Evolutionary conservation across 1,139 yeast genomes (phyloP), one percentile per base, ranked within the genome.

Genomic region (Saccharomyces hybrid): DNA sequence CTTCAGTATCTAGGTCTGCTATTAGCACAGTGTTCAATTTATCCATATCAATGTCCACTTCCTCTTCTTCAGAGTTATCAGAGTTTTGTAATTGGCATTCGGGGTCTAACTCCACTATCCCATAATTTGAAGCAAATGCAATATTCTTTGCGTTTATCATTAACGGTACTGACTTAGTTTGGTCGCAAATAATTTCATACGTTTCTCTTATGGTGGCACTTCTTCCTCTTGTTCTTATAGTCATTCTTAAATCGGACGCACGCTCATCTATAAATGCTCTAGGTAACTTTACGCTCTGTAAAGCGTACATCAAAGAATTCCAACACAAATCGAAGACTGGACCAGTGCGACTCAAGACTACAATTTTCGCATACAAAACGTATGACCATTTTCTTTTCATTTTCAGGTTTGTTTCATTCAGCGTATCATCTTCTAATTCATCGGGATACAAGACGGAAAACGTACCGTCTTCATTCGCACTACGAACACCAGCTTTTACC

Each of bases 261-360:
- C 75, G 73, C 63, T 84, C 89, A 57, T 81, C 83, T 41, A 83
- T 72, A 63, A 81, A 84, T 9, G 88, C 81, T 47, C 77, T 69
- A 1, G 98, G 98, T 28, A 91, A 73, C 57, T 73, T 72, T 1
- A 85, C 79, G 53, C 78, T 74, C 51, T 76, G 69, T 55, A 91
- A 72, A 1, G 96, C 95, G 29, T 79, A 74, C 20, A 86, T 65
- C 34, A 88, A 70, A 3, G 93, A 80, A 31, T 80, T 80, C 82
- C 90, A 87, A 55, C 89, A 85, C 23, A 85, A 72, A 64, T 89
- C 97, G 64, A 82, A 84, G 34, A 88, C 73, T 3, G 96, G 95
- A 0, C 96, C 96, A 2, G 88, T 76, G 53, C 93, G 78, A 53
- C 95, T 85, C 63, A 88, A 82, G 1, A 90, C 89, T 62, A 86